Conservation (phyloP, 1,139 yeast genomes). For the Suhomyces yuchorum region DNA sequence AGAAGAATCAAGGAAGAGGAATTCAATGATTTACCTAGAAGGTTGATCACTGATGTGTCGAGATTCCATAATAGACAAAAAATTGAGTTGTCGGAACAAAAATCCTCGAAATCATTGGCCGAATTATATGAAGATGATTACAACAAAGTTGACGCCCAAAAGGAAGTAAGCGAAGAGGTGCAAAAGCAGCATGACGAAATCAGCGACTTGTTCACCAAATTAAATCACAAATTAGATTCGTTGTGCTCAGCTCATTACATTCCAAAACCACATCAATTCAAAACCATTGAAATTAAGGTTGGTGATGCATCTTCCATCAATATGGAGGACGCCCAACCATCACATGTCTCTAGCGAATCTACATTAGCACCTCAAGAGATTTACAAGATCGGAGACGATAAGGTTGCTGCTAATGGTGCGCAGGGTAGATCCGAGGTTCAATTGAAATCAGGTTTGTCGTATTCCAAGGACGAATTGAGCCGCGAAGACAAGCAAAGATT, state of each 20-base stretch:
- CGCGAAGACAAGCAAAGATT: slow-evolving; percentile 86
- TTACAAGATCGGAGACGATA: slow-evolving; percentile 60
- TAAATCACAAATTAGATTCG: slow-evolving; percentile 79
- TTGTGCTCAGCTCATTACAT: slow-evolving; percentile 90
- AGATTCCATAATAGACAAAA: slow-evolving; percentile 54
- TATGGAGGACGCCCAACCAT: slow-evolving; percentile 97
- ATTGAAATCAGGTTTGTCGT: slow-evolving; percentile 78
- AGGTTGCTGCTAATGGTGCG: slow-evolving; percentile 46
- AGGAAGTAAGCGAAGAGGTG: slow-evolving; percentile 59
- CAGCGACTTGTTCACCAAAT: slow-evolving; percentile 58
- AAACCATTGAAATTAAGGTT: slow-evolving; percentile 77
- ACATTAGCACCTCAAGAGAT: slow-evolving; percentile 95
- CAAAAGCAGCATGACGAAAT: slow-evolving; percentile 79
- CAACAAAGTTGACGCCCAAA: slow-evolving; percentile 47
- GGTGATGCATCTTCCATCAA: slow-evolving; percentile 62
- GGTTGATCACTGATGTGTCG: slow-evolving; percentile 64
- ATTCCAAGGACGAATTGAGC: slow-evolving; percentile 80
- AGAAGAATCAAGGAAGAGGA: slow-evolving; percentile 72
- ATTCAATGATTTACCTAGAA: slow-evolving; percentile 82
- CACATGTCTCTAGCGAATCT: slow-evolving; percentile 72
- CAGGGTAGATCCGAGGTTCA: slow-evolving; percentile 57
- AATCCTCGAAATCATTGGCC: slow-evolving; percentile 85
- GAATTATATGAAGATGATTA: slow-evolving; percentile 90
- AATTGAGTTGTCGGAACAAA: slow-evolving; percentile 77
- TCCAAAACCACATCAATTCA: slow-evolving; percentile 81